These are phyloP conservation scores for Candida glucosophila DNA, from an alignment of 1,139 yeast species.

Conservation along the genomic window DNA sequence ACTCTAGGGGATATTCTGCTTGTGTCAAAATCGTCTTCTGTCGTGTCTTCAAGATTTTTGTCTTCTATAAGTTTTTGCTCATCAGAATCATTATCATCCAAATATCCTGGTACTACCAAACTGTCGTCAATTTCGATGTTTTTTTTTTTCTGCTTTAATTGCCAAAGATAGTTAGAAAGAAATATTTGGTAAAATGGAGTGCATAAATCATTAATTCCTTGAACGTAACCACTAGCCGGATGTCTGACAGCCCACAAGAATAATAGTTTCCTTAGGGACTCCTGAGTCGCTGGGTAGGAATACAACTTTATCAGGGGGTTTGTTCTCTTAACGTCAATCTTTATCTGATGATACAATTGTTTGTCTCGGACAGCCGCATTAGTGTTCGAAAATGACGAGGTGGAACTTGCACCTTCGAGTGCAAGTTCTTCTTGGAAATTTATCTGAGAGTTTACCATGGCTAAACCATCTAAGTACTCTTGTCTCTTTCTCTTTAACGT, in stretches of 20 bases:
- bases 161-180: slow-evolving; percentile 58
- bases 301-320: slow-evolving; percentile 79
- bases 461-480: slow-evolving; percentile 71
- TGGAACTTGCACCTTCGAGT: slow-evolving; percentile 7
- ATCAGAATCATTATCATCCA: slow-evolving; percentile 19
- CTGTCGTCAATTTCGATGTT: slow-evolving; percentile 15
- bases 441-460: slow-evolving; percentile 15
- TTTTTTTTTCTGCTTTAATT: slow-evolving; percentile 21
- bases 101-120: slow-evolving; percentile 29
- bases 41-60: slow-evolving; percentile 14
- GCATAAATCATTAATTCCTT: slow-evolving; percentile 90
- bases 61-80: slow-evolving; percentile 22
- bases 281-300: slow-evolving; percentile 60
- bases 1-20: slow-evolving; percentile 43
- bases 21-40: slow-evolving; percentile 51
- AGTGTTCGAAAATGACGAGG: slow-evolving; percentile 26
- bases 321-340: slow-evolving; percentile 91
- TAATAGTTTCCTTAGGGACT: slow-evolving; percentile 68
- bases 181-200: slow-evolving; percentile 94
- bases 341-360: slow-evolving; percentile 90
- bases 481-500: slow-evolving; percentile 74
- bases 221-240: slow-evolving; percentile 98
- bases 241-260: slow-evolving; percentile 96
- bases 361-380: slow-evolving; percentile 41
- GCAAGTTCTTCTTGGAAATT: slow-evolving; percentile 41